Percentiles rank a stretch among this genome's conserved stretches.
These are phyloP conservation scores for Brassica carinata DNA, from an alignment of 345 rosid species.

Conservation along the genomic window DNA sequence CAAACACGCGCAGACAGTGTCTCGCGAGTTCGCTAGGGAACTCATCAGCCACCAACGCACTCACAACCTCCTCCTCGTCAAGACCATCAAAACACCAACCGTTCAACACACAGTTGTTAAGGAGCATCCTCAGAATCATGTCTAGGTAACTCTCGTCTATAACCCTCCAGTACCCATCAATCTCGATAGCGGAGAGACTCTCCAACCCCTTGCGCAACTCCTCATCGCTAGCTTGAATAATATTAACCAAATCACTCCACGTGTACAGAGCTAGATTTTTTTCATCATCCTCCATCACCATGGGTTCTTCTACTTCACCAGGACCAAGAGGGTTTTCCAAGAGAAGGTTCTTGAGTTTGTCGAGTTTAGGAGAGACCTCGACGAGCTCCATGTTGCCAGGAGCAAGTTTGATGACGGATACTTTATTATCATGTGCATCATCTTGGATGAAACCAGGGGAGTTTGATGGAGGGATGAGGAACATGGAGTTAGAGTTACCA, in stretches of 20 bases:
- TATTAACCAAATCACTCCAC: conserved; percentile 71
- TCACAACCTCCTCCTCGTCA: conserved; percentile 60
- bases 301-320: conserved; percentile 40
- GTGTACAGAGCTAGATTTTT: conserved; percentile 46
- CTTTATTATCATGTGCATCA: conserved; percentile 38
- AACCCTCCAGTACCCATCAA: conserved; percentile 83
- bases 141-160: conserved; percentile 72
- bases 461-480: conserved; percentile 68
- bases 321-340: conserved; percentile 54
- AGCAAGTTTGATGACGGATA: conserved; percentile 61
- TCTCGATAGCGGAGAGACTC: conserved; percentile 77
- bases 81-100: conserved; percentile 71
- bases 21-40: conserved; percentile 53
- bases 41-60: conserved; percentile 64
- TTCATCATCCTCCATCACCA: conserved; percentile 41
- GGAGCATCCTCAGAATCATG: conserved; percentile 60
- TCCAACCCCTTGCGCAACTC: conserved; percentile 59
- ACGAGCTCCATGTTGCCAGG: conserved; percentile 78
- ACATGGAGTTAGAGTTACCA: conserved; percentile 77
- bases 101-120: conserved; percentile 66
- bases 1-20: conserved; percentile 69
- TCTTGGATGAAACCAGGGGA: conserved; percentile 19
- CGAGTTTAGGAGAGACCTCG: conserved; percentile 88
- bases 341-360: conserved; percentile 70
- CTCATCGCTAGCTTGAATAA: conserved; percentile 82